Evolutionary conservation across 2,329 filamentous ascomycete species (phyloP), one percentile per base, ranked within the genome.

Genomic region (Botrytis squamosa): DNA sequence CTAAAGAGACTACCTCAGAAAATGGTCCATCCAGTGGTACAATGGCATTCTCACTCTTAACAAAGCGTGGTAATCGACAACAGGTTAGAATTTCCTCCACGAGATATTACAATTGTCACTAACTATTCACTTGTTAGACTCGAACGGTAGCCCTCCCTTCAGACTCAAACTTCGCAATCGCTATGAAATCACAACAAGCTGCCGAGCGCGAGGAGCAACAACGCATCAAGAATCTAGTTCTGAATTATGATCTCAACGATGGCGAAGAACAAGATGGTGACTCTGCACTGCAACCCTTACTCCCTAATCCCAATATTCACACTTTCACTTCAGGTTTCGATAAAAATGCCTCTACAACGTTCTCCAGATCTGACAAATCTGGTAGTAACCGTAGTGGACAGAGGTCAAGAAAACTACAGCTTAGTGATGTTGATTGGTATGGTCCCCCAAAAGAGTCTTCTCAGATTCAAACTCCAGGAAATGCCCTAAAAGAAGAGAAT

Each of bases 361-460:
- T 77, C 77, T 74, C 78, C 55, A 78, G 79, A 77, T 76, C 77
- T 75, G 81, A 83, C 65, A 82, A 83, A 75, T 82, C 80, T 72
- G 78, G 79, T 65, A 81, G 80, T 72, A 81, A 80, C 62, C 87
- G 87, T 74, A 89, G 88, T 80, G 91, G 92, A 74, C 94, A 97
- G 82, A 92, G 95, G 76, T 91, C 93, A 74, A 90, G 96, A 80
- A 97, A 97, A 83, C 86, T 99, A 75, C 95, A 98, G 82, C 88
- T 98, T 74, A 97, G 94, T 83, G 96, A 99, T 83, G 93, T 99
- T 82, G 95, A 99, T 83, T 99, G 96, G 96, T 98, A 95, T 85
- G 86, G 77, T 75, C 72, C 77, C 73, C 78, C 77, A 67, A 75
- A 71, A 65, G 78, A 74, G 72, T 72, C 72, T 74, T 70, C 74